These are phyloP conservation scores for Cyclostephanos invisitatus DNA, from an alignment of 108 stramenopile species.

Conservation along the genomic window DNA sequence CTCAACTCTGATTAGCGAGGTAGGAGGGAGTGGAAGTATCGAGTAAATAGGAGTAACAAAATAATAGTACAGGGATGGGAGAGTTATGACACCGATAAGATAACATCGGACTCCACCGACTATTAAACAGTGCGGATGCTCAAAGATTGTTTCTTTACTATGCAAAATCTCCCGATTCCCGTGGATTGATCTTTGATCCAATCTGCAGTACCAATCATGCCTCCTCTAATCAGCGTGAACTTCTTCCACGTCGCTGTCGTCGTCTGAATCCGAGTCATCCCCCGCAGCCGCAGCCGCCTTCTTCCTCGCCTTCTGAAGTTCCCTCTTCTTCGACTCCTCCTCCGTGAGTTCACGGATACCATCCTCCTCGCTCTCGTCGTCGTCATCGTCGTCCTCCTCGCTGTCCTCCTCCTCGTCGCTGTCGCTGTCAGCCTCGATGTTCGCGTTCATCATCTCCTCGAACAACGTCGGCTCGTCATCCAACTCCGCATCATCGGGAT, in stretches of 20 bases:
- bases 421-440: slow-evolving; percentile 86
- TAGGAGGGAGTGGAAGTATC: too few species aligned
- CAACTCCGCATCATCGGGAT: slow-evolving; percentile 96
- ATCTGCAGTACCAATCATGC: neutral
- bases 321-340: slow-evolving; percentile 85
- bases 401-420: slow-evolving; percentile 80
- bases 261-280: slow-evolving; percentile 72
- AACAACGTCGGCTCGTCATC: slow-evolving; percentile 99
- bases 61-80: too few species aligned
- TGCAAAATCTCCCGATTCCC: slow-evolving; percentile 21
- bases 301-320: slow-evolving; percentile 79
- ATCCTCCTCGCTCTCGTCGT: slow-evolving; percentile 62
- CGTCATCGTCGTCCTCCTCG: slow-evolving; percentile 50
- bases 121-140: neutral
- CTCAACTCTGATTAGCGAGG: too few species aligned
- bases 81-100: too few species aligned
- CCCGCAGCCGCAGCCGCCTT: slow-evolving; percentile 61
- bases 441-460: slow-evolving; percentile 94
- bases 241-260: slow-evolving; percentile 80
- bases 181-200: neutral
- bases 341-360: slow-evolving; percentile 69
- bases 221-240: slow-evolving; percentile 61
- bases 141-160: slow-evolving; percentile 15
- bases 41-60: too few species aligned
- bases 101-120: neutral